Percentiles rank a stretch among this genome's conserved stretches.
Conservation (phyloP, 495 filamentous ascomycete genomes). For the Melanomma pulvis-pyrius region DNA sequence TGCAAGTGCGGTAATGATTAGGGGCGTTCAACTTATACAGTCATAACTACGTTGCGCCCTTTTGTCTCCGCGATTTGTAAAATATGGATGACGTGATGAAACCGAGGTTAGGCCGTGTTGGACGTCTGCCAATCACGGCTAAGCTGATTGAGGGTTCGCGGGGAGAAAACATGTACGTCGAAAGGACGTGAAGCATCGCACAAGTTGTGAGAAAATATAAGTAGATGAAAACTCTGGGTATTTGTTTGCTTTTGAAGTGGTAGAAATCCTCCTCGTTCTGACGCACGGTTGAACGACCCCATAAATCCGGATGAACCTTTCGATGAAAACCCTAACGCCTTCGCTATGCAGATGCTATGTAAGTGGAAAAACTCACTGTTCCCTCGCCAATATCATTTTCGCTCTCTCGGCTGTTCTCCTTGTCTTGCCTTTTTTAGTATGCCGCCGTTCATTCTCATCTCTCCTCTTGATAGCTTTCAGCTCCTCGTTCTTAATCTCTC, state of each 20-base stretch:
- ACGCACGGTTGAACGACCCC: neutral
- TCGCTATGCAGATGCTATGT: slow-evolving; percentile 1
- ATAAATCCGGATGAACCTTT: neutral
- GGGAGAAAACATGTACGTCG: neutral
- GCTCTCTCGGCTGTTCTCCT: slow-evolving; percentile 82
- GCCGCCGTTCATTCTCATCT: slow-evolving; percentile 92
- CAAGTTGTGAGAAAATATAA: neutral
- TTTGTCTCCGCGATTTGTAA: neutral
- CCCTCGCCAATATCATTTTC: slow-evolving; percentile 81
- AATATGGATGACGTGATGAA: neutral
- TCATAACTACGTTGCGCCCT: neutral
- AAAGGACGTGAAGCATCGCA: too few species aligned
- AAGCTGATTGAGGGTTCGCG: too few species aligned
- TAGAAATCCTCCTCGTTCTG: neutral
- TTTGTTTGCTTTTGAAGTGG: neutral
- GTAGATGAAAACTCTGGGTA: neutral
- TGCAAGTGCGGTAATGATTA: neutral
- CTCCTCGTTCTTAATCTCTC: slow-evolving; percentile 94
- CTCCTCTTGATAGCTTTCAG: slow-evolving; percentile 81
- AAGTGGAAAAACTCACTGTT: slow-evolving; percentile 55
- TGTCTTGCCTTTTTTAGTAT: slow-evolving; percentile 75
- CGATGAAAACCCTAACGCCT: neutral
- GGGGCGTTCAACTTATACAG: neutral
- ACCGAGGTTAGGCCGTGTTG: neutral
- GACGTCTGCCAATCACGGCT: neutral